Base-by-base conservation (phyloP, 192 early-diverging fungal species). In the Rhizophagus prolifer region DNA sequence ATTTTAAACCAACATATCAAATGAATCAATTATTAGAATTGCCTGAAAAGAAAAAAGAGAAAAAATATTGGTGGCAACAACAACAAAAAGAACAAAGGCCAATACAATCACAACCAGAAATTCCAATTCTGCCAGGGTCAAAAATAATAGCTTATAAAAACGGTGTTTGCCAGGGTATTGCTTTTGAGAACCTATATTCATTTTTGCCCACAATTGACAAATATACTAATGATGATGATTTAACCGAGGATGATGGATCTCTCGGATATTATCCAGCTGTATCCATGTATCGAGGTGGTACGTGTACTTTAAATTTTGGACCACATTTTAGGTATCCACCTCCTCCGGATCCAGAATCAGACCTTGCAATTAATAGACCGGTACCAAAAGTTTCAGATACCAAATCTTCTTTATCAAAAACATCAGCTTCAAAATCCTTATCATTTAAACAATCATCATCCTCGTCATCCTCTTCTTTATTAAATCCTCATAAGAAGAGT, bases 201-300 rank as follows among this genome's bases (percentile, higher is more conserved):
- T 67, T 81, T 58, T 69, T 87, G n/a, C 85, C 85, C 7, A 81
- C 77, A 3, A 72, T 80, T 26, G 83, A 84, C 26, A 78, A 82
- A 41, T 78, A 63, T 4, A 81, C 84, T 41, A 80, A 79, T n/a
- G 74, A 79, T 16, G 88, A 86, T 21, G 83, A 85, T 30, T 79
- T 86, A 4, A 63, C 79, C 9, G 83, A 83, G 54, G 90, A 91
- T 62, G 90, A 91, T 61, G 90, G 90, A 3, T 87, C 89, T 3
- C 72, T 87, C 6, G 91, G 91, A 0, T 92, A 92, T 77, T 92
- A 90, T 68, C 91, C 91, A 8, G 82, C 82, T 4, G 85, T 92
- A 25, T 88, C 86, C 54, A 85, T 91, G 21, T 92, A 86, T 74
- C 78, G 86, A 59, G 89, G 90, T 50, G 91, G 87, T 16, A 82